Base-by-base conservation (phyloP, 2,329 filamentous ascomycete genomes). In the Clathrospora elynae region DNA sequence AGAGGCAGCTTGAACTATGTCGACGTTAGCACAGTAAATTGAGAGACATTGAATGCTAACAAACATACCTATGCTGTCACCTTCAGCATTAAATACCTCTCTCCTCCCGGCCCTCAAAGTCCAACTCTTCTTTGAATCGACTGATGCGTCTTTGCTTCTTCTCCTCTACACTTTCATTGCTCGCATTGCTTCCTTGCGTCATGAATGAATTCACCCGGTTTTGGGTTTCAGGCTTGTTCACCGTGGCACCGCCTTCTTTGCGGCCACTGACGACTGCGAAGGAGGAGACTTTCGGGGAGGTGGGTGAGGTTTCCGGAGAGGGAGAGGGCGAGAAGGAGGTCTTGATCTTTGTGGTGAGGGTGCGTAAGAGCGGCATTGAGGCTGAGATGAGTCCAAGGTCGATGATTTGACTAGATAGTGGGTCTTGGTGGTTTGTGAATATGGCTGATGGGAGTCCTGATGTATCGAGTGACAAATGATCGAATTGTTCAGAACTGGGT, bases 61-160 rank as follows among this genome's bases (percentile, higher is more conserved):
- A 30, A 35, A 35, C 51, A 37, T 55, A 61, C 57, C 42, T 28
- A 26, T 34, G 23, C 16, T 11, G 35, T 22, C 4, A 13, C 25
- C 17, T 12, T 5, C 6, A 33, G 11, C 9, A 24, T 10, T 19
- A 23, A 12, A 32, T 26, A 26, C 25, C 14, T 46, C 12, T 8
- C 32, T 35, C 38, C 13, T 19, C 31, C 39, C 18, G 20, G 28
- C 28, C 40, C 22, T 45, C 55, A 18, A 43, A 37, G 20, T 46
- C 47, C 36, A 67, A 42, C 35, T 69, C 64, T 40, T 69, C 66
- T 22, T 51, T 59, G 29, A 69, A 69, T 12, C 55, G 55, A 51
- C 64, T 68, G 30, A 54, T 49, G 28, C 65, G 51, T 46, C 40
- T 55, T 14, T 57, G 35, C 29, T 53, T 59, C 48, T 53, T 59